A percentile compares a stretch with the other conserved stretches of the same genome.
These are phyloP conservation scores for Stagonosporopsis vannaccii DNA, from an alignment of 2,329 filamentous ascomycete genomes.

Conservation along the genomic window DNA sequence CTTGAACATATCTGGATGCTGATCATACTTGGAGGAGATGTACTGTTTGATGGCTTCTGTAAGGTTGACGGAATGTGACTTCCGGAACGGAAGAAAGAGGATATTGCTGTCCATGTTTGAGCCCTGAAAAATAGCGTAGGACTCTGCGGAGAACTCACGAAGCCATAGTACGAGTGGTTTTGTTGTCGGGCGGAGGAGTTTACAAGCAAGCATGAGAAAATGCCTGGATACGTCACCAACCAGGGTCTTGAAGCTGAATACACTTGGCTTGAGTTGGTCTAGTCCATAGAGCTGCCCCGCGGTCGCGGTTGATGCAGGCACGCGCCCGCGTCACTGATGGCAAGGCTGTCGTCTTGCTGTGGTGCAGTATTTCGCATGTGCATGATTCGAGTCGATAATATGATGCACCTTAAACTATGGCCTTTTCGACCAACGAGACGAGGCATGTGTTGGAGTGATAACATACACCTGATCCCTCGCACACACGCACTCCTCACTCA, in stretches of 20 bases:
- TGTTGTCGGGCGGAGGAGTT: conserved; percentile 25
- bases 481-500: neutral
- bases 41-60: conserved; percentile 88
- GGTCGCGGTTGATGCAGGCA: conserved; percentile 6
- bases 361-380: neutral
- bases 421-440: too few species aligned
- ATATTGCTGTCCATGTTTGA: conserved; percentile 60
- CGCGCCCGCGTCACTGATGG: neutral
- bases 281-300: conserved; percentile 5
- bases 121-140: neutral
- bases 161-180: conserved; percentile 29
- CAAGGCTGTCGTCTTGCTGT: neutral
- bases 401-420: neutral
- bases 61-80: conserved; percentile 79
- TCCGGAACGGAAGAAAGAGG: conserved; percentile 85
- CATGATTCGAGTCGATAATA: neutral
- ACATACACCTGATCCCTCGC: neutral
- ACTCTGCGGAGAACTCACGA: conserved; percentile 29
- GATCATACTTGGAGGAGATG: conserved; percentile 98
- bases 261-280: neutral
- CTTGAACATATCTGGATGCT: conserved; percentile 96
- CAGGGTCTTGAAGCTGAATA: neutral
- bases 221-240: conserved; percentile 33
- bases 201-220: conserved; percentile 10
- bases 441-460: neutral